These are phyloP conservation scores for Heliamphora pulchella DNA, from an alignment of 179 eudicot species.

Conservation along the genomic window DNA sequence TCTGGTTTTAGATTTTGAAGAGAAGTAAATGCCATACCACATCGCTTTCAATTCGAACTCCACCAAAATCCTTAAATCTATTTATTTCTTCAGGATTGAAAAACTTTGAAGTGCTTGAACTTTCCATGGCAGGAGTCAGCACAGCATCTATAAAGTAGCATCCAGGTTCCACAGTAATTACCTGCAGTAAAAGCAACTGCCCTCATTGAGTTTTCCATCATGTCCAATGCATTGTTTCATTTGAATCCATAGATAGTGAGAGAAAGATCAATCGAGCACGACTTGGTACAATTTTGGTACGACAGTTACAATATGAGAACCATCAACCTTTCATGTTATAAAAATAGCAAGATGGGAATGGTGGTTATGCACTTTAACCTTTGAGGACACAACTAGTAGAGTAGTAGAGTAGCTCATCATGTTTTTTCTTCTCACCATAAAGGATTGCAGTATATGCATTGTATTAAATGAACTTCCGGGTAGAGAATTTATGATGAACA, in stretches of 20 bases:
- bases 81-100: constrained; percentile 47
- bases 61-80: constrained; percentile 83
- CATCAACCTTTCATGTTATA: neutral
- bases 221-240: neutral
- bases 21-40: constrained; percentile 44
- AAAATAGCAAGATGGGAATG: neutral
- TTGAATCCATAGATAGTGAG: neutral
- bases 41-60: constrained; percentile 95
- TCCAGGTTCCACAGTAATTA: constrained; percentile 95
- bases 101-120: constrained; percentile 54
- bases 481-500: neutral
- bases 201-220: neutral
- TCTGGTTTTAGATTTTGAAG: neutral
- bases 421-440: too few relatives aligned
- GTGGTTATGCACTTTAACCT: neutral
- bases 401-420: too few relatives aligned
- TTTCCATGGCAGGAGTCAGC: constrained; percentile 71
- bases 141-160: constrained; percentile 92
- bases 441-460: too few relatives aligned
- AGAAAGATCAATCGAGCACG: neutral
- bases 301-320: neutral
- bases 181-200: constrained; percentile 39
- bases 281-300: neutral
- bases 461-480: too few relatives aligned
- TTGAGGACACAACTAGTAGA: too few relatives aligned